A percentile compares a stretch with the other conserved stretches of the same genome.
These are phyloP conservation scores for Aureobasidium sp. DNA, from an alignment of 2,329 filamentous ascomycete species.

Conservation along the genomic window DNA sequence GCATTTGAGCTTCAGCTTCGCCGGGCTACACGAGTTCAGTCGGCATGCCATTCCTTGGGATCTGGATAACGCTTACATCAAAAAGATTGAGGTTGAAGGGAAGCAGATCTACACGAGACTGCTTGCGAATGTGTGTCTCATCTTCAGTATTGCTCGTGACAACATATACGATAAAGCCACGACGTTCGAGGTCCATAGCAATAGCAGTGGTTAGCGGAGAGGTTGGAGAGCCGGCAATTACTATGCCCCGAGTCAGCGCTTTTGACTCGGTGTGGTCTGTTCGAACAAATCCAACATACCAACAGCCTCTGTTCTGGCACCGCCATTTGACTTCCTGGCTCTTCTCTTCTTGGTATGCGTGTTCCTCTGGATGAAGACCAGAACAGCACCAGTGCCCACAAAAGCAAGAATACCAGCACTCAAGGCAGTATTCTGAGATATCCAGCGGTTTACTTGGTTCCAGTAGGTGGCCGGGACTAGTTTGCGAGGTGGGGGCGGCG, in stretches of 20 bases:
- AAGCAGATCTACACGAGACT: conserved; percentile 74
- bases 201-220: conserved; percentile 79
- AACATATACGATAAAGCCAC: conserved; percentile 89
- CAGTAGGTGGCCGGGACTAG: conserved; percentile 38
- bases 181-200: conserved; percentile 76
- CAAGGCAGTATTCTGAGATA: conserved; percentile 63
- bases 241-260: conserved; percentile 38
- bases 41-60: conserved; percentile 1
- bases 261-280: not conserved
- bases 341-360: conserved; percentile 57
- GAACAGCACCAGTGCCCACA: conserved; percentile 54
- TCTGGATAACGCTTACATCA: conserved; percentile 51
- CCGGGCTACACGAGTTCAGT: conserved; percentile 48
- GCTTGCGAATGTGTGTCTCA: conserved; percentile 66
- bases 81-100: conserved; percentile 77
- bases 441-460: conserved; percentile 62
- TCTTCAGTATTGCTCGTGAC: conserved; percentile 82
- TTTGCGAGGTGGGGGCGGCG: conserved; percentile 47
- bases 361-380: conserved; percentile 57
- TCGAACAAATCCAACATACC: conserved; percentile 32
- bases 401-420: conserved; percentile 65
- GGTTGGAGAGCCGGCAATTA: conserved; percentile 80
- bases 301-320: conserved; percentile 77
- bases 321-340: conserved; percentile 72
- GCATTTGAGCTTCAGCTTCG: conserved; percentile 60